Evolutionary conservation across 1,284 basidiomycete species (phyloP).

Genomic region (Rhodotorula sp.): DNA sequence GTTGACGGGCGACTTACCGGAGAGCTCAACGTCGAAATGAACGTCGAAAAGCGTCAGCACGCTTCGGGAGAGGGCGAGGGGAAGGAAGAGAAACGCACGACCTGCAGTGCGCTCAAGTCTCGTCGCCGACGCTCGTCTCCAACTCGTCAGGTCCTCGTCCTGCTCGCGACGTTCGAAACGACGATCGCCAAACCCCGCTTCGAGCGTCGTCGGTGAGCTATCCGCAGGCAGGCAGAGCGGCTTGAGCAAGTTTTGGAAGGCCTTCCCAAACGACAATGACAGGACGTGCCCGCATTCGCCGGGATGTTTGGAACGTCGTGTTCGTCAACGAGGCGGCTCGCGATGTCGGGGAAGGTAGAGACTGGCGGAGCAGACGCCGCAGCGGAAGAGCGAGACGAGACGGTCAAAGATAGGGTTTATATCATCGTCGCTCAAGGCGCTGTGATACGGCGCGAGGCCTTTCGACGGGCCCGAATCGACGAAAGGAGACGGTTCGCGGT

Average conservation of each 20-base stretch:
- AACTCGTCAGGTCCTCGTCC: not conserved
- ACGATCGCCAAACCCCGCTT: too few relatives aligned
- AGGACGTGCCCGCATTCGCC: not conserved
- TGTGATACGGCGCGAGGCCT: not conserved
- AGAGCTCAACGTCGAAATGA: too few relatives aligned
- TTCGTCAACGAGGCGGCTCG: not conserved
- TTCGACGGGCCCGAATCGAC: not conserved
- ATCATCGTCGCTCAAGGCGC: not conserved
- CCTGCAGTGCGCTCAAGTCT: not conserved
- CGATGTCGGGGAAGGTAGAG: not conserved
- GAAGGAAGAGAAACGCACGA: not conserved
- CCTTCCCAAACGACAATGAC: not conserved
- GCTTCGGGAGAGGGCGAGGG: too few relatives aligned
- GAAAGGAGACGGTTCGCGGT: not conserved
- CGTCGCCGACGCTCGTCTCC: not conserved
- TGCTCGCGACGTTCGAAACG: not conserved
- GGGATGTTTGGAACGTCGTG: not conserved
- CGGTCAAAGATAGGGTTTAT: not conserved
- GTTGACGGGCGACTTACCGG: not conserved
- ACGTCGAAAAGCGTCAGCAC: too few relatives aligned
- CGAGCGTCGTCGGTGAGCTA: too few relatives aligned
- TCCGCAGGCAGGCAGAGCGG: not conserved
- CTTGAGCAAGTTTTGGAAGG: not conserved
- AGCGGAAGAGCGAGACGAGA: not conserved
- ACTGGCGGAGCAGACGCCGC: not conserved